These are phyloP conservation scores for Saccharomycopsis sp. DNA, from an alignment of 805 yeast species.

Conservation along the genomic window DNA sequence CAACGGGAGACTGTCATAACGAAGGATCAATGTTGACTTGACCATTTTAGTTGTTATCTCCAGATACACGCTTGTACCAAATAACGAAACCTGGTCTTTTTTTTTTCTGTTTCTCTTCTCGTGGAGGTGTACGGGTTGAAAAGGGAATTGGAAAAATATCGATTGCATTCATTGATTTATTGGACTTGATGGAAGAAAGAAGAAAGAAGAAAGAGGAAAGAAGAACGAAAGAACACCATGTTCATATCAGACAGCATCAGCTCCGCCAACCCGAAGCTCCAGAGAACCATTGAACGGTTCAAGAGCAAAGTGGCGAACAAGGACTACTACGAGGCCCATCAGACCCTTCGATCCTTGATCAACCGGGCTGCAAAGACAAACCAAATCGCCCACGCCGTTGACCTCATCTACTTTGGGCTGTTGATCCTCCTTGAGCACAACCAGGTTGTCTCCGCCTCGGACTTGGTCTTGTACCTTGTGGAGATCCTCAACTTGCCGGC, in stretches of 20 bases:
- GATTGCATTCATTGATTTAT: too few species aligned
- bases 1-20: slow-evolving; percentile 72
- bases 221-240: too few species aligned
- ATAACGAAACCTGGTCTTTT: too few species aligned
- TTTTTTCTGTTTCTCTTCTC: too few species aligned
- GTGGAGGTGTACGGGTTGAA: too few species aligned
- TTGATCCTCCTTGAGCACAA: slow-evolving; percentile 55
- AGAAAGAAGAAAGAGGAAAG: too few species aligned
- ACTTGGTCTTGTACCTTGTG: slow-evolving; percentile 61
- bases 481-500: slow-evolving; percentile 53
- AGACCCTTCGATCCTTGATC: slow-evolving; percentile 81
- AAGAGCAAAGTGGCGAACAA: slow-evolving; percentile 59
- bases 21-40: slow-evolving; percentile 54
- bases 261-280: slow-evolving; percentile 34
- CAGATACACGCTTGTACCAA: too few species aligned
- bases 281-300: slow-evolving; percentile 56
- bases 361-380: slow-evolving; percentile 70
- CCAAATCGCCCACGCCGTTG: slow-evolving; percentile 62
- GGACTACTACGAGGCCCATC: slow-evolving; percentile 92
- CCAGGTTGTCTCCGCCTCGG: slow-evolving; percentile 77
- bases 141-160: too few species aligned
- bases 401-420: slow-evolving; percentile 64
- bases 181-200: too few species aligned
- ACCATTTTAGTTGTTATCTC: slow-evolving; percentile 52
- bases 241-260: too few species aligned